Evolutionary conservation across 805 yeast species (phyloP).

Genomic region (Metschnikowia peoriensis): DNA sequence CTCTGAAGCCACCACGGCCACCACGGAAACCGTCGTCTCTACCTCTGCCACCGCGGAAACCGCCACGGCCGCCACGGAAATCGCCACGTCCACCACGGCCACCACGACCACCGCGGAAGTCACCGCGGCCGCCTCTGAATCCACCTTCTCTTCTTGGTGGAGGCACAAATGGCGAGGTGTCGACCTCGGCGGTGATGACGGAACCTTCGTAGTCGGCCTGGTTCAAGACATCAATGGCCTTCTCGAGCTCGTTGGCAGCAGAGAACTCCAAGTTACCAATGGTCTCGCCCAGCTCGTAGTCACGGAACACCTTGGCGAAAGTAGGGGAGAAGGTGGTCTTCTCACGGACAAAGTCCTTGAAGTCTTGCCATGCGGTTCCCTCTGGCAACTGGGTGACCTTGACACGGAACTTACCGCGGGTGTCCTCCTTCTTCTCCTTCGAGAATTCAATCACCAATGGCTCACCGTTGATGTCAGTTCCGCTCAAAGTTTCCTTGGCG

Average conservation of each 20-base stretch:
- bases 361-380: conserved; percentile 81
- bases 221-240: conserved; percentile 73
- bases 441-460: conserved; percentile 53
- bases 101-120: conserved; percentile 26
- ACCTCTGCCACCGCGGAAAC: conserved; percentile 28
- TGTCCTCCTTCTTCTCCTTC: conserved; percentile 53
- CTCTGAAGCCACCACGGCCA: conserved; percentile 41
- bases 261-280: conserved; percentile 54
- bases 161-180: conserved; percentile 57
- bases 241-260: conserved; percentile 69
- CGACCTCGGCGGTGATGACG: conserved; percentile 74
- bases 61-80: conserved; percentile 49
- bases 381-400: conserved; percentile 70
- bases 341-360: conserved; percentile 86
- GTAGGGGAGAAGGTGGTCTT: conserved; percentile 63
- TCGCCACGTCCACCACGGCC: conserved; percentile 32
- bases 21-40: conserved; percentile 22
- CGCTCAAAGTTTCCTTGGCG: conserved; percentile 48
- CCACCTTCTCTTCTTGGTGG: conserved; percentile 48
- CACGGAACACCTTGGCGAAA: conserved; percentile 52
- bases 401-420: conserved; percentile 73
- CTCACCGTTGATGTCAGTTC: conserved; percentile 49
- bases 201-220: conserved; percentile 70
- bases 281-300: conserved; percentile 45
- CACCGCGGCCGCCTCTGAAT: conserved; percentile 42